phyloP scores from a whole-genome alignment of 345 rosid species.

The Eucalyptus cloeziana region DNA sequence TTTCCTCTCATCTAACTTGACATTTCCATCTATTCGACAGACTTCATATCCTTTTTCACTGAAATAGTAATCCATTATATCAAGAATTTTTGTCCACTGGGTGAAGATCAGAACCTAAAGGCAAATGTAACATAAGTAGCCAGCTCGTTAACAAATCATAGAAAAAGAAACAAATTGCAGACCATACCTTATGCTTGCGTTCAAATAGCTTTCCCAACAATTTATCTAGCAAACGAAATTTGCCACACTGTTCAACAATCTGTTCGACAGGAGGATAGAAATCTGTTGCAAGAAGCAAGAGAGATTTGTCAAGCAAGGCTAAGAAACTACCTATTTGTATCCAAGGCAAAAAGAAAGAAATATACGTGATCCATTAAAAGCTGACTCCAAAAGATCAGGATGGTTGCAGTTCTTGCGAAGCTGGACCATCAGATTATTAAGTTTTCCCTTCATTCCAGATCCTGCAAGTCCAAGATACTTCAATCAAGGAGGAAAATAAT shows the following conservation, averaged over 20 bases:
- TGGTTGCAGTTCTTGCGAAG: slow-evolving; percentile 98
- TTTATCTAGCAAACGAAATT: slow-evolving; percentile 72
- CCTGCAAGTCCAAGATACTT: slow-evolving; percentile 22
- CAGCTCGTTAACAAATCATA: not conserved
- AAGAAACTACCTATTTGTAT: not conserved
- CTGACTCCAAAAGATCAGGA: slow-evolving; percentile 80
- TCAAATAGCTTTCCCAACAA: slow-evolving; percentile 53
- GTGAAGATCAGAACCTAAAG: slow-evolving; percentile 72
- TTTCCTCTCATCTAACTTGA: slow-evolving; percentile 67
- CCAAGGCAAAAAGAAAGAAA: not conserved
- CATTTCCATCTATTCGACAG: slow-evolving; percentile 86
- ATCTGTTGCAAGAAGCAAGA: slow-evolving; percentile 20
- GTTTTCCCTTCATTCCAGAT: slow-evolving; percentile 50
- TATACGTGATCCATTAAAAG: slow-evolving; percentile 63
- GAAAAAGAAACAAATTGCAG: not conserved
- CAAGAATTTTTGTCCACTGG: slow-evolving; percentile 88
- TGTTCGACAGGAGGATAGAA: slow-evolving; percentile 73
- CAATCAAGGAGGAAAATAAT: not conserved
- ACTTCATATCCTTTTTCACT: slow-evolving; percentile 81
- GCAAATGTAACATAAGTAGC: not conserved
- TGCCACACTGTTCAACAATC: slow-evolving; percentile 85
- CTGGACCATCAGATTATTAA: slow-evolving; percentile 67
- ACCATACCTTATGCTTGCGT: slow-evolving; percentile 67
- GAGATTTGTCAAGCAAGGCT: not conserved
- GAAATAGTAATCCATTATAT: slow-evolving; percentile 94